Evolutionary conservation across 305 asterid species (phyloP).

Genomic region (Rubia tinctorum): DNA sequence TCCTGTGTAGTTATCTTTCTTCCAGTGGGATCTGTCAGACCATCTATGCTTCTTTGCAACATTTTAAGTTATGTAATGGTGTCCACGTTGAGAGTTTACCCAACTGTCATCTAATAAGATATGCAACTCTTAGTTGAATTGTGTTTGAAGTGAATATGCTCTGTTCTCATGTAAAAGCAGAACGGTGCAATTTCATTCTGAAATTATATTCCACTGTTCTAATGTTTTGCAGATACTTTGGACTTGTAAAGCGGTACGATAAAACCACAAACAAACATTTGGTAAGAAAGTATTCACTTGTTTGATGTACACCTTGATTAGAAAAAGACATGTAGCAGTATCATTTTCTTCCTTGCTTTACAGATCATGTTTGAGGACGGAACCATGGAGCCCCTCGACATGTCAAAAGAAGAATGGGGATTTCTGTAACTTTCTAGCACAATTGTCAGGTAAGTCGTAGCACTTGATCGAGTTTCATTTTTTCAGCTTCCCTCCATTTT

Average conservation of each 20-base stretch:
- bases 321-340: background rate
- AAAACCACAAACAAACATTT: slow-evolving; percentile 59
- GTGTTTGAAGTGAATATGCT: background rate
- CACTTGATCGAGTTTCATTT: background rate
- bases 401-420: slow-evolving; percentile 86
- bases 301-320: slow-evolving; percentile 13
- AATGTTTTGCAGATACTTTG: slow-evolving; percentile 57
- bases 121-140: background rate
- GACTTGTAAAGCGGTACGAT: slow-evolving; percentile 64
- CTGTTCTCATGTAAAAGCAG: background rate
- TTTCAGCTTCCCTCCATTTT: background rate
- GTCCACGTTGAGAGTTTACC: background rate
- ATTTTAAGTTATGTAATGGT: background rate
- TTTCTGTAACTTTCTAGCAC: slow-evolving; percentile 42
- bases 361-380: slow-evolving; percentile 97
- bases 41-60: background rate
- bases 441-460: slow-evolving; percentile 37
- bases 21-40: background rate
- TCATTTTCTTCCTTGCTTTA: slow-evolving; percentile 2
- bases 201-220: background rate
- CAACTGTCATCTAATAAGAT: background rate
- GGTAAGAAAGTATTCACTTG: slow-evolving; percentile 48
- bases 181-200: background rate
- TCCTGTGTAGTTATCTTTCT: background rate
- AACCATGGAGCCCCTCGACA: slow-evolving; percentile 52